Base-by-base conservation (phyloP, 2,329 filamentous ascomycete genomes). In the Calonectria hongkongensis region DNA sequence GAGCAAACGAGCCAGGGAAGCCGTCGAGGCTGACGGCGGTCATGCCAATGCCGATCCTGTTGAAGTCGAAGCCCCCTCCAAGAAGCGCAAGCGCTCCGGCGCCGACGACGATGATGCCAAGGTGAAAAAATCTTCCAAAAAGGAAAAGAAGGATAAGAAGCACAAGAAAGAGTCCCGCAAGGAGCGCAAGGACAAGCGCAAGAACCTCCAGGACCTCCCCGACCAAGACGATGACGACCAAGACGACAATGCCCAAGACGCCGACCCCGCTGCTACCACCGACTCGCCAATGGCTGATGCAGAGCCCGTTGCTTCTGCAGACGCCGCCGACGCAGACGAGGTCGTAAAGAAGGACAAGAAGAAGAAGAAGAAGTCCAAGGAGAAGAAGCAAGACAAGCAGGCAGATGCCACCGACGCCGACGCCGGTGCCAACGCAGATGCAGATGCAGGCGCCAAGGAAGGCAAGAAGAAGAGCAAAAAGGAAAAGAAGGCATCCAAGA, bases 141-240 rank as follows among this genome's bases (percentile, higher is more conserved):
- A 83, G 71, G 77, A 83, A 10, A 82, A 84, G 74, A 82, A 84
- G 76, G 76, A 83, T 30, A 81, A 83, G 56, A 82, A 85, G 72
- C 67, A 76, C 68, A 73, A 81, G 67, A 80, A 81, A 70, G 81
- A 84, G 75, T 82, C 80, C 68, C 82, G 84, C 48, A 83, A 84
- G 70, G 84, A 85, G 64, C 85, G 84, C 77, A 85, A 86, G 76
- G 82, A 85, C 33, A 85, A 85, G 78, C 81, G 83, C 66, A 83
- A 84, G 76, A 75, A 86, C 56, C 75, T 85, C 8, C 81, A 81
- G 54, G 81, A 85, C 36, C 79, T 86, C 12, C 84, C 84, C 0
- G 82, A 82, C 39, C 79, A 81, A 47, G 82, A 82, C 48, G 76
- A 77, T 10, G 78, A 77, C 12, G 78, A 78, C n/a, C 77, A 74